A percentile compares a stretch with the other conserved stretches of the same genome.
phyloP scores from a whole-genome alignment of 2,329 filamentous ascomycete species.

The Penicillium fuscoglaucum region DNA sequence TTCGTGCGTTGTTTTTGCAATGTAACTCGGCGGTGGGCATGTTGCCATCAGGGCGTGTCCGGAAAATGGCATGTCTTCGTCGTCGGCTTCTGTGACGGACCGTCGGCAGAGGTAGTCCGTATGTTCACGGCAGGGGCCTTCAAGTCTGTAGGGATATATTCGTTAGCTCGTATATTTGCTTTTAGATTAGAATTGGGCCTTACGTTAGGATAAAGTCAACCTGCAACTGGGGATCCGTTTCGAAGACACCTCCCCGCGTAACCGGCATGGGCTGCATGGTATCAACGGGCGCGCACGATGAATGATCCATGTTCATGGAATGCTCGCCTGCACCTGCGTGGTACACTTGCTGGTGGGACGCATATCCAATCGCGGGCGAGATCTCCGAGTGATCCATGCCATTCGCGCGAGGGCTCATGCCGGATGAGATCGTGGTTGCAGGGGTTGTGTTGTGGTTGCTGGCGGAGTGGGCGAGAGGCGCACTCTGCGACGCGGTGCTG shows the following conservation, averaged over 20 bases:
- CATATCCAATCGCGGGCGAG: slow-evolving; percentile 28
- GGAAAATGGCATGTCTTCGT: slow-evolving; percentile 64
- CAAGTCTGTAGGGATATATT: slow-evolving; percentile 48
- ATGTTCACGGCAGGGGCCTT: slow-evolving; percentile 51
- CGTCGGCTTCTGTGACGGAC: slow-evolving; percentile 55
- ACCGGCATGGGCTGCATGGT: slow-evolving; percentile 15
- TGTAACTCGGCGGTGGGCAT: slow-evolving; percentile 72
- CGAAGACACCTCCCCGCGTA: slow-evolving; percentile 43
- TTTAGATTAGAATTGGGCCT: slow-evolving; percentile 18
- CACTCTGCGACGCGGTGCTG: slow-evolving; percentile 36
- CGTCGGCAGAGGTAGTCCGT: slow-evolving; percentile 91
- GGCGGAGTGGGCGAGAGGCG: slow-evolving; percentile 24
- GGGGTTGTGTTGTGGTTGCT: slow-evolving; percentile 34
- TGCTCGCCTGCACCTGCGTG: slow-evolving; percentile 27
- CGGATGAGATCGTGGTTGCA: slow-evolving; percentile 35
- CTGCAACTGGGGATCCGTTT: slow-evolving; percentile 48
- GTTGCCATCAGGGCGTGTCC: slow-evolving; percentile 94
- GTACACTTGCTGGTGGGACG: slow-evolving; percentile 26
- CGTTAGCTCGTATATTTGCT: background rate
- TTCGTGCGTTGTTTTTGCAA: slow-evolving; percentile 53
- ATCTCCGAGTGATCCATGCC: slow-evolving; percentile 32
- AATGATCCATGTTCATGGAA: slow-evolving; percentile 28
- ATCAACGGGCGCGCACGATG: slow-evolving; percentile 14
- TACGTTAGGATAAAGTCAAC: slow-evolving; percentile 51
- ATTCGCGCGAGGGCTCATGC: slow-evolving; percentile 32